Evolutionary conservation across 192 early-diverging fungal species (phyloP).

Genomic region (Neocallimastix lanati): DNA sequence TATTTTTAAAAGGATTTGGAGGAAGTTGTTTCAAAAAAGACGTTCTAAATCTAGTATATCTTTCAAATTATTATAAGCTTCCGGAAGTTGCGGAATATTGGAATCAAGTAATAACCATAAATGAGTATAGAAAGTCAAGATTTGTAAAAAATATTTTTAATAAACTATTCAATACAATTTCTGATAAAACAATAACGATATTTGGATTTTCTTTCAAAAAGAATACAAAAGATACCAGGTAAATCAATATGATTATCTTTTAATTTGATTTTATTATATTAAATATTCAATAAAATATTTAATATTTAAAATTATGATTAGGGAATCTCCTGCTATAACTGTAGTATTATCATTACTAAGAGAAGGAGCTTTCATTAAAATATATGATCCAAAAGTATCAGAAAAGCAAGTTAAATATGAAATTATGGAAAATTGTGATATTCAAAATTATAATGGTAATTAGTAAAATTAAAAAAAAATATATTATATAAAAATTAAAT

Average conservation of each 20-base stretch:
- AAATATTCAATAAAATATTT: too few relatives aligned
- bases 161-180: slow-evolving; percentile 57
- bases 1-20: slow-evolving; percentile 43
- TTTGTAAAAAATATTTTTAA: slow-evolving; percentile 57
- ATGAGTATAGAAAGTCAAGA: slow-evolving; percentile 77
- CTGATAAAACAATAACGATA: slow-evolving; percentile 59
- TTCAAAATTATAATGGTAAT: slow-evolving; percentile 16
- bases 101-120: slow-evolving; percentile 75
- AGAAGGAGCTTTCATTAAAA: slow-evolving; percentile 49
- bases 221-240: slow-evolving; percentile 71
- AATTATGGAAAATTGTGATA: slow-evolving; percentile 32
- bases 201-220: slow-evolving; percentile 92
- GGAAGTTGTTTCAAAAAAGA: slow-evolving; percentile 94
- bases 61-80: slow-evolving; percentile 60
- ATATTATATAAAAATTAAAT: neutral
- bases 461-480: slow-evolving; percentile 1
- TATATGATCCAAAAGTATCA: slow-evolving; percentile 84
- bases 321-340: slow-evolving; percentile 75
- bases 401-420: slow-evolving; percentile 48
- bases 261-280: too few relatives aligned
- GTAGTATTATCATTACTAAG: slow-evolving; percentile 61
- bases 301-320: neutral
- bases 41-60: slow-evolving; percentile 75
- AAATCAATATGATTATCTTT: too few relatives aligned
- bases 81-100: slow-evolving; percentile 87